Evolutionary conservation across 352 stramenopile genomes (phyloP).

Genomic region (Phytopythium oedochilum): DNA sequence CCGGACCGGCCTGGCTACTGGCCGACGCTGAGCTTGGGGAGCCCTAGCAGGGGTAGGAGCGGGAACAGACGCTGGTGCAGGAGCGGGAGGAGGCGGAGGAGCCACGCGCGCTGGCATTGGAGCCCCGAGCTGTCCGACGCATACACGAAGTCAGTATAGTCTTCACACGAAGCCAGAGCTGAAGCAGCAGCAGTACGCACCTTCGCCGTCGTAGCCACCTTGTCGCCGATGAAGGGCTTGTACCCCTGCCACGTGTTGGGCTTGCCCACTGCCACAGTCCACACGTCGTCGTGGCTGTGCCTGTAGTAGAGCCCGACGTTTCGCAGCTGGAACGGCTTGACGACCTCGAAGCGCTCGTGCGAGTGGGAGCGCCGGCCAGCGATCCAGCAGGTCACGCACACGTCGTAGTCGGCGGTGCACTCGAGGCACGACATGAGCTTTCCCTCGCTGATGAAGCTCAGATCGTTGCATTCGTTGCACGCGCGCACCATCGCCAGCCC

Average conservation of each 20-base stretch:
- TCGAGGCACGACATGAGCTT: neutral
- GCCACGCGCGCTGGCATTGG: no score
- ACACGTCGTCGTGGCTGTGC: neutral
- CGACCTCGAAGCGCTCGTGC: neutral
- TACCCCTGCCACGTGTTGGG: neutral
- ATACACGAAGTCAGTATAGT: no score
- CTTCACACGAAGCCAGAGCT: no score
- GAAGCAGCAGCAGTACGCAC: neutral
- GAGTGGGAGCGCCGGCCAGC: neutral
- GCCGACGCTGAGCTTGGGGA: no score
- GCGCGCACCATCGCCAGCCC: neutral
- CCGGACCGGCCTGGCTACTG: no score
- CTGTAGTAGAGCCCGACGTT: neutral
- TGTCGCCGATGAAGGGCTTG: neutral
- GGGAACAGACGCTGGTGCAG: no score
- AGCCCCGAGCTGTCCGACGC: no score
- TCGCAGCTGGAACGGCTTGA: neutral
- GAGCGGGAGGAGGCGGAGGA: no score
- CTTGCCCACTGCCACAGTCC: neutral
- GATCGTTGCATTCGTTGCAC: neutral
- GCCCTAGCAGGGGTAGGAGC: no score
- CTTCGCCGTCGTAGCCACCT: neutral
- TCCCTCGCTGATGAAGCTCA: neutral
- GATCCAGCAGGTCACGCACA: neutral
- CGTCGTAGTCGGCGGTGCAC: neutral